These are phyloP conservation scores for Hypericum perforatum DNA, from an alignment of 345 rosid species.

Conservation along the genomic window DNA sequence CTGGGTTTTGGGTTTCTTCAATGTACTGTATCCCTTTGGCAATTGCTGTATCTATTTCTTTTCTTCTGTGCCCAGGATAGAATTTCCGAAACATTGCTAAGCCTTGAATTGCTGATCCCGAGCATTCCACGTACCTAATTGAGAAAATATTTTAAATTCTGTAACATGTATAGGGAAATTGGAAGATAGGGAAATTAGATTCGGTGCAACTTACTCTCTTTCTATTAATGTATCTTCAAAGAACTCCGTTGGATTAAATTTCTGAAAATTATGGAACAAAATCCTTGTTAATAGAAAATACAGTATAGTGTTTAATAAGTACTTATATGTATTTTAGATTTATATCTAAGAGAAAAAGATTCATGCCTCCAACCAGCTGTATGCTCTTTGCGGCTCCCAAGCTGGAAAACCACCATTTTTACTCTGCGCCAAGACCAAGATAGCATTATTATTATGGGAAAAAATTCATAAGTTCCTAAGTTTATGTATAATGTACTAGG, in stretches of 20 bases:
- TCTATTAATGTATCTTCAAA: slow-evolving; percentile 41
- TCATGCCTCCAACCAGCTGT: slow-evolving; percentile 38
- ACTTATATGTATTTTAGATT: no score
- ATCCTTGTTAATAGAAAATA: no score
- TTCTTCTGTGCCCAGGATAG: slow-evolving; percentile 27
- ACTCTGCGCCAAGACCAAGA: slow-evolving; percentile 19
- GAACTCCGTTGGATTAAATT: slow-evolving; percentile 43
- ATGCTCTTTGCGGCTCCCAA: slow-evolving; percentile 46
- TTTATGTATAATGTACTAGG: no score
- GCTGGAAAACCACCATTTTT: slow-evolving; percentile 41
- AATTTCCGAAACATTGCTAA: slow-evolving; percentile 32
- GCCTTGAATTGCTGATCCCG: slow-evolving; percentile 36
- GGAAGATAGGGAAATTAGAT: no score
- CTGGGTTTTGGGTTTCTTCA: slow-evolving; percentile 33
- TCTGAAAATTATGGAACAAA: slow-evolving; percentile 10
- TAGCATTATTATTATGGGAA: no score
- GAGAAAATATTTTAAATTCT: no score
- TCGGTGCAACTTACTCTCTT: slow-evolving; percentile 28
- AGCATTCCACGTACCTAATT: slow-evolving; percentile 41
- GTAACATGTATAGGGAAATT: no score
- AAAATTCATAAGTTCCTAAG: no score
- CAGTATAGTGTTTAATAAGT: no score
- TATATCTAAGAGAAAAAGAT: no score
- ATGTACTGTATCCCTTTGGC: slow-evolving; percentile 19
- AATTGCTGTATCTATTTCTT: slow-evolving; percentile 28